phyloP scores from a whole-genome alignment of 1,284 basidiomycete species.

The Cutaneotrichosporon sp. region DNA sequence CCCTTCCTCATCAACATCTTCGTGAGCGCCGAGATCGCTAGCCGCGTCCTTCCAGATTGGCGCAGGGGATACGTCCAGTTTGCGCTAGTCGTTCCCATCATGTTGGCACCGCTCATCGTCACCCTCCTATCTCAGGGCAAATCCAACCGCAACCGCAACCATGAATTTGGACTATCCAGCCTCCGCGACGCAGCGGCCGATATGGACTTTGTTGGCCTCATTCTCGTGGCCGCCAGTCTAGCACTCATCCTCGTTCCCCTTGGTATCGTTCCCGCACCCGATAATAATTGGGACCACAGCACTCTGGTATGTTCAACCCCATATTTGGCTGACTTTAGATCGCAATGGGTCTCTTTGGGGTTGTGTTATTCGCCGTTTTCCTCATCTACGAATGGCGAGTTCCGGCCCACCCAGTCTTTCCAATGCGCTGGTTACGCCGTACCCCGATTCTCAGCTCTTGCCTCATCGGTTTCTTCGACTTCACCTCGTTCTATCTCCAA shows the following conservation, averaged over 20 bases:
- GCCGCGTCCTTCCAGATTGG: conserved; percentile 58
- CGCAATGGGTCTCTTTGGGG: conserved; percentile 53
- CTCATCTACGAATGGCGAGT: conserved; percentile 54
- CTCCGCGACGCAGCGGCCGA: conserved; percentile 23
- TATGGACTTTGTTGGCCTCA: conserved; percentile 60
- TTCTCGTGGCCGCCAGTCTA: conserved; percentile 63
- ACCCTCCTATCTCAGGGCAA: conserved; percentile 47
- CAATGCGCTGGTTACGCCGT: conserved; percentile 61
- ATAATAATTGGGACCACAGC: conserved; percentile 20
- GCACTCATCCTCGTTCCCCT: conserved; percentile 69
- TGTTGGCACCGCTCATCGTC: conserved; percentile 45
- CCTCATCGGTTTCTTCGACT: conserved; percentile 69
- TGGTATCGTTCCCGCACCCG: conserved; percentile 56
- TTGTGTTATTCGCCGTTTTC: conserved; percentile 52
- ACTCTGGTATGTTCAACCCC: conserved; percentile 27
- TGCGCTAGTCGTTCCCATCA: conserved; percentile 50
- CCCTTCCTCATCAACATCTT: conserved; percentile 66
- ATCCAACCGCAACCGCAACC: not conserved
- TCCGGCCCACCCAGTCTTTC: conserved; percentile 55
- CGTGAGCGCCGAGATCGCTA: conserved; percentile 65
- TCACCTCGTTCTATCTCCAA: conserved; percentile 60
- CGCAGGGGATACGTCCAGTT: conserved; percentile 69
- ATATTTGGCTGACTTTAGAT: conserved; percentile 14
- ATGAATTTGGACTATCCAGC: not conserved
- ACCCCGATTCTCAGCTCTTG: conserved; percentile 62